Conservation (phyloP, 139 green algal genomes). For the Nannochloris sp. region DNA sequence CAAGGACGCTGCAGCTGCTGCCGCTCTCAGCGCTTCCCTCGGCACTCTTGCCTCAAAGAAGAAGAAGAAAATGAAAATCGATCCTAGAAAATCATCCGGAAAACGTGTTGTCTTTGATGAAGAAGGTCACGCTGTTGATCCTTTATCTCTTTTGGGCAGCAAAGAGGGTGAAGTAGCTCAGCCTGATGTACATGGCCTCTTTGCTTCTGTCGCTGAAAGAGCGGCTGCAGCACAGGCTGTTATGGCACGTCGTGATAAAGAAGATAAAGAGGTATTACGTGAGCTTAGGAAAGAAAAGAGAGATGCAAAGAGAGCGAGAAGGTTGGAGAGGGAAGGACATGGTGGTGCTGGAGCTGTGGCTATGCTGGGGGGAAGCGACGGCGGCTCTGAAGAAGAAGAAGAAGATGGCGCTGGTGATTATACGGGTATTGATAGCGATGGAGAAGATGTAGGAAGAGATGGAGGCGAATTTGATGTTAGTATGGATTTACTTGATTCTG, state of each 20-base stretch:
- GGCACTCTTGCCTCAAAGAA: slow-evolving; percentile 37
- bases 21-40: background rate
- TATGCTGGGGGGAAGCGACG: background rate
- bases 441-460: background rate
- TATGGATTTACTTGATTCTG: slow-evolving; percentile 4
- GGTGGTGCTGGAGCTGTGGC: background rate
- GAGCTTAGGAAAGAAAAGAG: slow-evolving; percentile 31
- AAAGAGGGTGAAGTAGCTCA: background rate
- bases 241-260: slow-evolving; percentile 37
- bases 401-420: background rate
- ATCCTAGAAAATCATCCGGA: slow-evolving; percentile 21
- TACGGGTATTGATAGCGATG: background rate
- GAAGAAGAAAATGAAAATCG: slow-evolving; percentile 69
- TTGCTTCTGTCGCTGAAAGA: slow-evolving; percentile 48
- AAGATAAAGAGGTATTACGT: slow-evolving; percentile 25
- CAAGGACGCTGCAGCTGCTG: background rate
- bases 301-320: slow-evolving; percentile 36
- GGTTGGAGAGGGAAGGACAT: slow-evolving; percentile 14
- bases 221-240: slow-evolving; percentile 37
- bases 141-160: slow-evolving; percentile 57
- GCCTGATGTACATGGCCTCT: background rate
- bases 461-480: background rate
- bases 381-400: background rate
- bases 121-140: slow-evolving; percentile 47
- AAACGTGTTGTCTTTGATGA: slow-evolving; percentile 72